These are phyloP conservation scores for Apiospora marii DNA, from an alignment of 2,329 filamentous ascomycete species.

Conservation along the genomic window DNA sequence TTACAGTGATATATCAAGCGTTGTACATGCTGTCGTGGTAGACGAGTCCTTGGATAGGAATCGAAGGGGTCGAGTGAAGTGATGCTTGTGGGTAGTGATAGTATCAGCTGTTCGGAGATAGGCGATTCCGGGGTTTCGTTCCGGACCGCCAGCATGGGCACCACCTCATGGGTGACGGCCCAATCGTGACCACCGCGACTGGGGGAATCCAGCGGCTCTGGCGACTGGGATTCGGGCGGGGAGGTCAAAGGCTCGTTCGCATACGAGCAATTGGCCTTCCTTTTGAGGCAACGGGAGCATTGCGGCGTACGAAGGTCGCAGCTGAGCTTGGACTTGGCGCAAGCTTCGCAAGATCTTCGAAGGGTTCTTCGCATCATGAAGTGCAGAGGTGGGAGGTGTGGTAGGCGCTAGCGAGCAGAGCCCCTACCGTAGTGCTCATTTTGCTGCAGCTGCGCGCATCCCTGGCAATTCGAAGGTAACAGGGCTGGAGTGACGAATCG, in stretches of 20 bases:
- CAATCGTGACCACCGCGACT: background rate
- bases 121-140: conserved; percentile 26
- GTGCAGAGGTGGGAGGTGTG: background rate
- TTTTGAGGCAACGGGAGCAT: conserved; percentile 63
- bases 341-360: conserved; percentile 63
- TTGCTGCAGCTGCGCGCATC: conserved; percentile 5
- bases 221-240: conserved; percentile 12
- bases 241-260: conserved; percentile 59
- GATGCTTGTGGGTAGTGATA: conserved; percentile 21
- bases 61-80: conserved; percentile 61
- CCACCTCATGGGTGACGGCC: background rate
- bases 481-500: background rate
- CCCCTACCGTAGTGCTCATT: conserved; percentile 20
- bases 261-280: conserved; percentile 56
- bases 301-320: conserved; percentile 62
- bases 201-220: background rate
- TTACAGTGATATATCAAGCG: conserved; percentile 64
- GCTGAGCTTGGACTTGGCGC: conserved; percentile 62
- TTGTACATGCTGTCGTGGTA: conserved; percentile 59
- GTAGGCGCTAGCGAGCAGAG: conserved; percentile 21
- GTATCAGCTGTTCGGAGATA: conserved; percentile 22
- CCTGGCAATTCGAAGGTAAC: background rate
- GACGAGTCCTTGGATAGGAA: conserved; percentile 61
- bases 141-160: background rate
- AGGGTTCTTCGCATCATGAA: conserved; percentile 61